A percentile compares a stretch with the other conserved stretches of the same genome.
Conservation (phyloP, 345 rosid species). For the Melastoma malabathricum region DNA sequence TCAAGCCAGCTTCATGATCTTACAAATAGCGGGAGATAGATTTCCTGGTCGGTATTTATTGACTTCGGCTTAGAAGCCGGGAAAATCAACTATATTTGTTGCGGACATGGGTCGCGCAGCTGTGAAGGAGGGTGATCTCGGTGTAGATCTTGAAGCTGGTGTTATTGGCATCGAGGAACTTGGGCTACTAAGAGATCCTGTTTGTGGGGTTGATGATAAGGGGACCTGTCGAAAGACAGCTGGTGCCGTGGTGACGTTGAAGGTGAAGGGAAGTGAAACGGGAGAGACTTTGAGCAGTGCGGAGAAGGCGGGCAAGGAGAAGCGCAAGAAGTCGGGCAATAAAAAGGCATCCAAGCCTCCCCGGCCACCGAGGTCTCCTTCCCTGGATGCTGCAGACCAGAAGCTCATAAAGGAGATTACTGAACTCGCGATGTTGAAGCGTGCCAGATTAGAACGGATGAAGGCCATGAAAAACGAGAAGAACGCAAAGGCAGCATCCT, state of each 20-base stretch:
- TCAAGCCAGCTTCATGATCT: no score
- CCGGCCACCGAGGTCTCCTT: constrained; percentile 81
- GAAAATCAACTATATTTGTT: constrained; percentile 5
- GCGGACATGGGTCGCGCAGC: constrained; percentile 17
- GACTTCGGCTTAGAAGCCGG: background rate
- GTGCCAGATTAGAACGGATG: constrained; percentile 76
- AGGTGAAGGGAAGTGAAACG: constrained; percentile 7
- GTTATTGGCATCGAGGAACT: constrained; percentile 17
- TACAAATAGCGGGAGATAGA: no score
- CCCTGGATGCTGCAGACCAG: constrained; percentile 71
- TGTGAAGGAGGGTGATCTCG: constrained; percentile 20
- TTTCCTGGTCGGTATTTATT: no score
- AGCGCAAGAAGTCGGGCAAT: constrained; percentile 37
- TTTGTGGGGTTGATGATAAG: no score
- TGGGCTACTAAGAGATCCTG: background rate
- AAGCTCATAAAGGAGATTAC: constrained; percentile 67
- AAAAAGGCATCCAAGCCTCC: constrained; percentile 72
- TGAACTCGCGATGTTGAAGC: constrained; percentile 75
- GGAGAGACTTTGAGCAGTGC: constrained; percentile 12
- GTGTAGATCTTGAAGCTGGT: constrained; percentile 69
- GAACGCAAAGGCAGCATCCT: constrained; percentile 39
- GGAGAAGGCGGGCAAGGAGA: constrained; percentile 28
- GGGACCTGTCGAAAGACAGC: background rate
- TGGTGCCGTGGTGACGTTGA: background rate
- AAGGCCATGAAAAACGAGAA: constrained; percentile 75